Conservation (phyloP, 2,329 filamentous ascomycete species). For the Alternaria sp. region DNA sequence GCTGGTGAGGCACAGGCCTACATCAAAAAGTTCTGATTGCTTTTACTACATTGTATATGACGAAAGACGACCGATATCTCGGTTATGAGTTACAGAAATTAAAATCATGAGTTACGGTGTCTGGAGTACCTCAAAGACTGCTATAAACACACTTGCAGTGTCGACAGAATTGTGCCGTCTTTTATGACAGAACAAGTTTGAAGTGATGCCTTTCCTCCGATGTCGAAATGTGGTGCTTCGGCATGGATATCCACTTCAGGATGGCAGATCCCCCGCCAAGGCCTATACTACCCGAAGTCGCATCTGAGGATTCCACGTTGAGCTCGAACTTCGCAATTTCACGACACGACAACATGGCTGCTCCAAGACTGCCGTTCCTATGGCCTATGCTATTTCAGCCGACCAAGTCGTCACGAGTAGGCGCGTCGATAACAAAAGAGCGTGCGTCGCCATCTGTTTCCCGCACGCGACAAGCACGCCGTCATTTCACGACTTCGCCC, state of each 20-base stretch:
- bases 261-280: conserved; percentile 19
- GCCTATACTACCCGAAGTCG: conserved; percentile 13
- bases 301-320: conserved; percentile 7
- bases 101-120: neutral
- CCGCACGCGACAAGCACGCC: conserved; percentile 21
- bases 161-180: neutral
- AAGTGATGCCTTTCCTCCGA: neutral
- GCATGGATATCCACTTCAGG: conserved; percentile 17
- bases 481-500: conserved; percentile 38
- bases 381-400: conserved; percentile 55
- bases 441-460: conserved; percentile 14
- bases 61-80: neutral
- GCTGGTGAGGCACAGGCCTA: neutral
- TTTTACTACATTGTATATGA: neutral
- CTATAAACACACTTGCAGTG: neutral
- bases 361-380: conserved; percentile 54
- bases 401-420: conserved; percentile 25
- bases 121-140: neutral
- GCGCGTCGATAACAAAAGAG: conserved; percentile 16
- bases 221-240: neutral
- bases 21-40: neutral
- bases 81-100: neutral
- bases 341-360: conserved; percentile 44
- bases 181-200: neutral
- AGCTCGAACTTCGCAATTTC: neutral